Percentiles rank a stretch among this genome's conserved stretches.
Conservation (phyloP, 208 protist species). For the Histomonas meleagridis region DNA sequence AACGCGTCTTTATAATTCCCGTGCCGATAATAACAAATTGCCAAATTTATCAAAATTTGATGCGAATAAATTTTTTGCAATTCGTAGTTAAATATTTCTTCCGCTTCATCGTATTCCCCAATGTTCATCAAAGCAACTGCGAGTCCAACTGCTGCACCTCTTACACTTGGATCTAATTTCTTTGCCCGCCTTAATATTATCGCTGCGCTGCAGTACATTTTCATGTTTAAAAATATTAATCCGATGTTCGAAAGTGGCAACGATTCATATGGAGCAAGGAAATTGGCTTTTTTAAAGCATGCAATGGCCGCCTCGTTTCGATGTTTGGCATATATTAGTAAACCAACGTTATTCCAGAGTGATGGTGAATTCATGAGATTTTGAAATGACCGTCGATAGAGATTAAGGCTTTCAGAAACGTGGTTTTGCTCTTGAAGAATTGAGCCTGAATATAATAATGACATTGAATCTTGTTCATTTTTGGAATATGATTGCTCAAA, state of each 20-base stretch:
- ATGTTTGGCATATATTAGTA: background rate
- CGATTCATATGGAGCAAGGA: background rate
- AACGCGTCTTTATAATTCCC: background rate
- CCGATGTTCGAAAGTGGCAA: background rate
- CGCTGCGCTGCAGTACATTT: background rate
- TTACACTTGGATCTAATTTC: background rate
- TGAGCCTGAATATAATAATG: background rate
- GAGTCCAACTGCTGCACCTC: background rate
- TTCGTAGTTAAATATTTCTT: background rate
- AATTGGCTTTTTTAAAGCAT: background rate
- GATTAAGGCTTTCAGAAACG: background rate
- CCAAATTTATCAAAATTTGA: background rate
- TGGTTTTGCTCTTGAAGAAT: background rate
- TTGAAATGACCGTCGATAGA: background rate
- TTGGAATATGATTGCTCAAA: background rate
- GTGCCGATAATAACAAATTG: background rate
- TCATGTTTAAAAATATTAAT: background rate
- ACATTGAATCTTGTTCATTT: background rate
- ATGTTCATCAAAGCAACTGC: conserved; percentile 27
- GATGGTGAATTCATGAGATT: background rate
- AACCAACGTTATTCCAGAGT: conserved; percentile 11
- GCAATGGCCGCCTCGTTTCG: background rate
- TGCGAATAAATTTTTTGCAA: background rate
- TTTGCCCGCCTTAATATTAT: background rate
- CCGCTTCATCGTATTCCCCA: background rate